These are phyloP conservation scores for Aspergillus brunneoviolaceus DNA, from an alignment of 2,329 filamentous ascomycete species.

Conservation along the genomic window DNA sequence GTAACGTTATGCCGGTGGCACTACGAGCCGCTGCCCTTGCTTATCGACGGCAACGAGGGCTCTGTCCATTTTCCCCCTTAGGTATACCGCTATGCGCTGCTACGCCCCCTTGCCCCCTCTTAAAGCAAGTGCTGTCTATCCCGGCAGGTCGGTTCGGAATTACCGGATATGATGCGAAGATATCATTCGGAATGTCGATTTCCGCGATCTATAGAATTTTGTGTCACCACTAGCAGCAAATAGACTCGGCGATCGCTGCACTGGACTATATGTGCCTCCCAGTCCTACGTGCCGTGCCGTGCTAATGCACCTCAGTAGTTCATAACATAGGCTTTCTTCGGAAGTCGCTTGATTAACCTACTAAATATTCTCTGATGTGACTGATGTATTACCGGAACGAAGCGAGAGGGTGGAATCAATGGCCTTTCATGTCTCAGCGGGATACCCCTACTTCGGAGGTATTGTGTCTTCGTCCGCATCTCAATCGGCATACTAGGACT, in stretches of 20 bases:
- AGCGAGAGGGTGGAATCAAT: too few species aligned
- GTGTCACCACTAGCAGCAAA: background rate
- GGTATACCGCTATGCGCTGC: background rate
- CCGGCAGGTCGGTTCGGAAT: background rate
- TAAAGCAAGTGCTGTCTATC: background rate
- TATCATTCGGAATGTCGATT: background rate
- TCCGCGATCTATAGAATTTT: background rate
- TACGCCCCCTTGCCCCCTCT: background rate
- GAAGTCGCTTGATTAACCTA: too few species aligned
- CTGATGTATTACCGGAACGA: too few species aligned
- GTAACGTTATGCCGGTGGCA: background rate
- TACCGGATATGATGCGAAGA: background rate
- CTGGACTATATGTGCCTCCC: background rate
- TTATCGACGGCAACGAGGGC: background rate
- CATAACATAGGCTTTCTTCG: too few species aligned
- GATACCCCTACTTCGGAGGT: too few species aligned
- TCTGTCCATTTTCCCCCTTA: background rate
- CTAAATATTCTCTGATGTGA: too few species aligned
- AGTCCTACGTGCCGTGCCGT: too few species aligned
- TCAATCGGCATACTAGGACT: too few species aligned
- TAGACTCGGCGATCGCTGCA: background rate
- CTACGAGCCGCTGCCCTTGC: background rate
- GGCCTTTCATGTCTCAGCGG: too few species aligned
- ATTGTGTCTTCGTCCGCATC: too few species aligned
- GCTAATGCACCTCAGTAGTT: too few species aligned